Percentiles rank a stretch among this genome's conserved stretches.
phyloP scores from a whole-genome alignment of 2,329 filamentous ascomycete genomes.

The Pyricularia sp. region DNA sequence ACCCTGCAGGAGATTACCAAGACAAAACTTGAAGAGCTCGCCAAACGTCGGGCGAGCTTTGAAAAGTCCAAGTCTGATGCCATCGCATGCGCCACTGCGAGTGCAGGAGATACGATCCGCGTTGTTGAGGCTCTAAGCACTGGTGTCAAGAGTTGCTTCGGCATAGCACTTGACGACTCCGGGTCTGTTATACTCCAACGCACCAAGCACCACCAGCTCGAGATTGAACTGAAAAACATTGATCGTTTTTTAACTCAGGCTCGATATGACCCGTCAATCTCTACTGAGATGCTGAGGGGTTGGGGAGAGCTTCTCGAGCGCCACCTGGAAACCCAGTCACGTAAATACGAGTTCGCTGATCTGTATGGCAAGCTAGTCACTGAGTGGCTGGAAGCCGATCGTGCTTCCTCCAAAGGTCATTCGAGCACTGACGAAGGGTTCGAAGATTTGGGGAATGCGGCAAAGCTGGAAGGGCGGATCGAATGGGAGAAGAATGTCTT shows the following conservation, averaged over 20 bases:
- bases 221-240: slow-evolving; percentile 26
- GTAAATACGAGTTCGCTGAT: slow-evolving; percentile 32
- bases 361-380: slow-evolving; percentile 37
- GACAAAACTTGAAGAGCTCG: slow-evolving; percentile 32
- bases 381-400: slow-evolving; percentile 29
- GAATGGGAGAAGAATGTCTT: slow-evolving; percentile 36
- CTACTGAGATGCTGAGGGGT: slow-evolving; percentile 18
- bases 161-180: slow-evolving; percentile 19
- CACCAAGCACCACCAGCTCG: slow-evolving; percentile 18
- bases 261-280: slow-evolving; percentile 30
- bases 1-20: slow-evolving; percentile 33
- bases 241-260: slow-evolving; percentile 30
- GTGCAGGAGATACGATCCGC: background rate
- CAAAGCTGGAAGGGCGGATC: background rate
- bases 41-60: slow-evolving; percentile 27
- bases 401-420: background rate
- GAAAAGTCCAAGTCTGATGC: slow-evolving; percentile 23
- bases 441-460: slow-evolving; percentile 2
- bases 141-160: slow-evolving; percentile 26
- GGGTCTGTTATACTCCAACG: slow-evolving; percentile 14
- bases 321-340: slow-evolving; percentile 29
- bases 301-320: slow-evolving; percentile 27
- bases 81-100: slow-evolving; percentile 12
- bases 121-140: slow-evolving; percentile 14
- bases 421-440: background rate